phyloP scores from a whole-genome alignment of 106 monocot species.

The Amphibolis antarctica region DNA sequence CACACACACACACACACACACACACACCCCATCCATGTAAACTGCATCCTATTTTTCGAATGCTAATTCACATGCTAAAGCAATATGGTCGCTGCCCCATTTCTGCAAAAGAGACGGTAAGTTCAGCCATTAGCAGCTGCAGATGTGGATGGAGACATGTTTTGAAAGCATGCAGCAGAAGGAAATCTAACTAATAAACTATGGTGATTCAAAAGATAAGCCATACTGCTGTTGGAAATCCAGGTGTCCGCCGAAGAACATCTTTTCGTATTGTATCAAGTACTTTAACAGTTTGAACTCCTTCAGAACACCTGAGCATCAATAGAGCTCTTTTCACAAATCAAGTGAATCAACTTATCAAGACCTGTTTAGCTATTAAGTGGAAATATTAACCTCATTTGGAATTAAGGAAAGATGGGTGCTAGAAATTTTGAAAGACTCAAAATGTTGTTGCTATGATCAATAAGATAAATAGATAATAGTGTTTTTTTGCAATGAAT shows the following conservation, averaged over 20 bases:
- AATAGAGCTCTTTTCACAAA: background rate
- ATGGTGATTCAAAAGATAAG: no score
- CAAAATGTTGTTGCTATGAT: no score
- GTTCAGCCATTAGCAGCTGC: background rate
- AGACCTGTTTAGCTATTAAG: background rate
- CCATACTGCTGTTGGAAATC: conserved; percentile 15
- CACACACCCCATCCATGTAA: no score
- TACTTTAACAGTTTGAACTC: conserved; percentile 12
- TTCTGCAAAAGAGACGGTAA: conserved; percentile 4
- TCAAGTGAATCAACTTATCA: background rate
- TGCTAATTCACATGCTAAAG: conserved; percentile 18
- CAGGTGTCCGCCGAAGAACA: conserved; percentile 12
- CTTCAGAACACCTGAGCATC: conserved; percentile 17
- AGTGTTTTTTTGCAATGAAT: background rate
- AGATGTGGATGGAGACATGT: background rate
- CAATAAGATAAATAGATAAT: background rate
- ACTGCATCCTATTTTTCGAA: background rate
- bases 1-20: no score
- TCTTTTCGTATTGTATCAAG: conserved; percentile 20
- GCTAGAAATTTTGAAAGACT: background rate
- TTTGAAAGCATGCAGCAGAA: background rate
- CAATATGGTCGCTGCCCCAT: conserved; percentile 27
- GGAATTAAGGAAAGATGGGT: background rate
- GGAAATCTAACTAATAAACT: no score
- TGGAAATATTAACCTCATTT: background rate